These are phyloP conservation scores for Coemansia sp. DNA, from an alignment of 192 early-diverging fungal species.

Conservation along the genomic window DNA sequence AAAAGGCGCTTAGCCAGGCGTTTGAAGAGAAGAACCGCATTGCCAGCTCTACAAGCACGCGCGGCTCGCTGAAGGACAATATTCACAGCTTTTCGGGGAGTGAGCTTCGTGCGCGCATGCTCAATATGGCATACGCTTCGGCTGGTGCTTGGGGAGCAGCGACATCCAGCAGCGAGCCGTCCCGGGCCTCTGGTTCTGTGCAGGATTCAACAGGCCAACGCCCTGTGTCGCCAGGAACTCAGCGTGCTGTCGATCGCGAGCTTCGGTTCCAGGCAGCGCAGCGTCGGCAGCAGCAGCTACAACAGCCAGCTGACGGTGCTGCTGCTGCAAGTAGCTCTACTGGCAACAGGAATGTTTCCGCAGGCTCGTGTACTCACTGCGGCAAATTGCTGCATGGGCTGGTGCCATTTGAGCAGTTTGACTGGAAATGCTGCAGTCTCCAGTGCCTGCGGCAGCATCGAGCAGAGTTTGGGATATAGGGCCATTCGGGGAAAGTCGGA, in stretches of 20 bases:
- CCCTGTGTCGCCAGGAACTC: constrained; percentile 10
- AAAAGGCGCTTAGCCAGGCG: constrained; percentile 12
- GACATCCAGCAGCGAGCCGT: neutral
- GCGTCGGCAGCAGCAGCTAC: constrained; percentile 15
- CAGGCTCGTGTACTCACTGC: constrained; percentile 49
- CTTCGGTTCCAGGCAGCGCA: constrained; percentile 29
- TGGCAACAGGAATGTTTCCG: neutral
- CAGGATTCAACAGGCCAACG: neutral
- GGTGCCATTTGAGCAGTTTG: constrained; percentile 72
- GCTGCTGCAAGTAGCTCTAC: no score
- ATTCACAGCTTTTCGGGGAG: constrained; percentile 8
- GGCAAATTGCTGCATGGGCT: constrained; percentile 55
- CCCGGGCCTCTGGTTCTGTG: neutral
- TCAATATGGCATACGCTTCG: constrained; percentile 19
- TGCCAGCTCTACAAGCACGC: neutral
- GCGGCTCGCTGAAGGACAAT: neutral
- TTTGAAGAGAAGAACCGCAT: neutral
- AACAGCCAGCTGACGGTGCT: neutral
- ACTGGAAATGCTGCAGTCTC: constrained; percentile 60
- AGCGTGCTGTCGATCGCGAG: constrained; percentile 28
- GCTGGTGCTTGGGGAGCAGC: neutral
- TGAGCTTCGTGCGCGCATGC: constrained; percentile 19
- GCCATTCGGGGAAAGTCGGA: no score
- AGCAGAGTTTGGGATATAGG: constrained; percentile 8
- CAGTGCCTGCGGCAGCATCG: constrained; percentile 42